Base-by-base conservation (phyloP, 1,139 yeast genomes). In the Suhomyces ambrosiae region DNA sequence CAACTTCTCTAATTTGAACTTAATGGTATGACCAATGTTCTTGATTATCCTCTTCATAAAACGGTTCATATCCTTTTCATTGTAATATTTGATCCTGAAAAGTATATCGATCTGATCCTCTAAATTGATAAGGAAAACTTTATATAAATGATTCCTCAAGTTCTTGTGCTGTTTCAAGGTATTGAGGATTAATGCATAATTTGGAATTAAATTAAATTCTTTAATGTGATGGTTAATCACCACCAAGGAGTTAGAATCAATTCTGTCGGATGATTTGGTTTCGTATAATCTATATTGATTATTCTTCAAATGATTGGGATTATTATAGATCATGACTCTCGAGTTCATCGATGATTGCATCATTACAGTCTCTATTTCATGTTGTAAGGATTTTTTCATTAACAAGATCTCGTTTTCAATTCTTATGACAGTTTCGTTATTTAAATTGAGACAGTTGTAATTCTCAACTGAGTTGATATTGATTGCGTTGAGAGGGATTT, bases 21-120 rank as follows among this genome's bases (percentile, higher is more conserved):
- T 52, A 30, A 66, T 60, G 23, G 58, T 56, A 30, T 60, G 56
- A 10, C 56, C 50, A 19, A 68, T 61, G 18, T 58, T 60, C 27
- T 53, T 46, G 14, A 56, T 47, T 13, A 64, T 34, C 17, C 49
- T 49, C 30, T 53, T 55, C 52, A 60, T 56, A 44, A 64, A 68
- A 23, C 48, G 45, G 22, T 48, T 49, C 45, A 56, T 56, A 17
- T 56, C 56, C 27, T 50, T 48, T 35, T 61, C 58, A 24, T 59
- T 57, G 25, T 54, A 52, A 45, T 69, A 68, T 45, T 68, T 71
- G 46, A 69, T 58, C 22, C 69, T 49, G 37, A 56, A 53, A 34
- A 71, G 57, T 1, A 64, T 61, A 28, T 70, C 74, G 16, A 70
- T 55, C 42, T 66, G 70, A 27, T 67, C 72, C 25, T 61, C 68